These are phyloP conservation scores for Phaeosphaeriaceae sp. DNA, from an alignment of 2,329 filamentous ascomycete genomes.

Conservation along the genomic window DNA sequence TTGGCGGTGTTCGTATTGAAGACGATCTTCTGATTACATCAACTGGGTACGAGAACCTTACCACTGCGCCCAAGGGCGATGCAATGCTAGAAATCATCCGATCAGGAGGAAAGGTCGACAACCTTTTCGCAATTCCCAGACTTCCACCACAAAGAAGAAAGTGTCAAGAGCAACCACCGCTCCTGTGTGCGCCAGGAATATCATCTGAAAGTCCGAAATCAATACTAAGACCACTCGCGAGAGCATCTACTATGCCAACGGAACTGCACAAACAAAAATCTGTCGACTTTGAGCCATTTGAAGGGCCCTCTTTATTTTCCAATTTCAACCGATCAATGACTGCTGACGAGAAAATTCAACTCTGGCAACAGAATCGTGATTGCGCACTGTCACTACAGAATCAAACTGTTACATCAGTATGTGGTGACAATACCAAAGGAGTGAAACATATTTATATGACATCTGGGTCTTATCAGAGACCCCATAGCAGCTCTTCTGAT, in stretches of 20 bases:
- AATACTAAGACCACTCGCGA: constrained; percentile 18
- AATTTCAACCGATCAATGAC: constrained; percentile 33
- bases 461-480: not conserved
- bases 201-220: constrained; percentile 16
- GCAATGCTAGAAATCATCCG: constrained; percentile 65
- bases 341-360: constrained; percentile 27
- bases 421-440: constrained; percentile 17
- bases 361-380: constrained; percentile 19
- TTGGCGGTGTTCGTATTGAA: constrained; percentile 76
- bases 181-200: constrained; percentile 38
- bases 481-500: not conserved
- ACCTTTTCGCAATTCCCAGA: not conserved
- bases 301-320: constrained; percentile 27
- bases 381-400: not conserved
- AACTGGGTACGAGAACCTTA: constrained; percentile 73
- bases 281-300: constrained; percentile 25
- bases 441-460: constrained; percentile 26
- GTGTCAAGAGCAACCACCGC: constrained; percentile 10
- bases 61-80: constrained; percentile 72
- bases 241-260: constrained; percentile 31
- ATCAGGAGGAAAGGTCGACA: constrained; percentile 14
- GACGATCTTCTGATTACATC: constrained; percentile 77
- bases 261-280: constrained; percentile 7
- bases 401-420: constrained; percentile 14
- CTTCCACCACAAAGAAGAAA: not conserved